Base-by-base conservation (phyloP, 129 eudicot species). In the Flaveria trinervia region DNA sequence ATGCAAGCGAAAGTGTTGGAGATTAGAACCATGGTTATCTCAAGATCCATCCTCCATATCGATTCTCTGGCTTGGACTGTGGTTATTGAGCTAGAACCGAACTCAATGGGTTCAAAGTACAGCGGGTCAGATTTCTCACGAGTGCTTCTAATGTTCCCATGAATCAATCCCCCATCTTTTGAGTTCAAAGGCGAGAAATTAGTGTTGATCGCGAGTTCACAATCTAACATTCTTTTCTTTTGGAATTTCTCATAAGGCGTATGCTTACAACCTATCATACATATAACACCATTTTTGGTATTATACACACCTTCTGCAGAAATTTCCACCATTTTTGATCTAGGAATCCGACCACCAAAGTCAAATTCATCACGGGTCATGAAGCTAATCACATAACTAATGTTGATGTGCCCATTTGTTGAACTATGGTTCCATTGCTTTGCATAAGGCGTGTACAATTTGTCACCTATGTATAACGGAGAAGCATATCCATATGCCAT, bases 31-130 rank as follows among this genome's bases (percentile, higher is more conserved):
- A 94, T 91, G 11, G 90, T 84, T 71, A 94, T 89, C 76, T 94
- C 98, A 14, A 94, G 70, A 80, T 94, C 98, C 92, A 94, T 89
- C 73, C 90, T 83, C 97, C 96, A 94, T 52, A 94, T 79, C 14
- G 92, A 84, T 20, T 89, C 82, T 76, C 79, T 65, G 26, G 91
- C 96, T 86, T 86, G 93, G 66, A 13, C 25, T 28, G 64, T 80
- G 13, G 90, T 85, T 68, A 93, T 51, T 41, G 97, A 87, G 79
- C 70, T 87, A 11, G 97, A 84, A 57, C 81, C 50, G 11, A 94
- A 65, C 64, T 87, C 75, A 1, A 91, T 59, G 3, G 75, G 86
- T 30, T 89, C 93, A 60, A 94, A 94, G 86, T 85, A 87, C 36
- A 83, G 82, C 14, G 84, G 90, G 83, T 94, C 97, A 6, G 84